phyloP scores from a whole-genome alignment of 768 basidiomycete genomes.

The Udeniomyces megalosporus region DNA sequence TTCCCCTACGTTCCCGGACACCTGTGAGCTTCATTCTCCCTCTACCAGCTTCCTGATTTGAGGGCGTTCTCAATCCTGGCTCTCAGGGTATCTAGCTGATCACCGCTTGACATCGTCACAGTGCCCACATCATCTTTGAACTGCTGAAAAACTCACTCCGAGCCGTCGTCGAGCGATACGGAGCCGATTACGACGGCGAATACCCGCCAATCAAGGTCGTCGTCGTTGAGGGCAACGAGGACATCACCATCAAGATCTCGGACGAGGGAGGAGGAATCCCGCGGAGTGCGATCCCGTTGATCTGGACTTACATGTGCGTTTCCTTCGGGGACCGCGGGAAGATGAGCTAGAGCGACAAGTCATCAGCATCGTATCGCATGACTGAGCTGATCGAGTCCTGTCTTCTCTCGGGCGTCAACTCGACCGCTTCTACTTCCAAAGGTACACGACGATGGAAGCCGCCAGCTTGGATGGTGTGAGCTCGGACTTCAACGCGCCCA shows the following conservation, averaged over 20 bases:
- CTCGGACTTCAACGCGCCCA: conserved; percentile 87
- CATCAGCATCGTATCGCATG: background rate
- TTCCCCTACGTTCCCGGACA: conserved; percentile 96
- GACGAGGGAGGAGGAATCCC: conserved; percentile 96
- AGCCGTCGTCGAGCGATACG: conserved; percentile 78
- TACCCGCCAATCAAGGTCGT: conserved; percentile 86
- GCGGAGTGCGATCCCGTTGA: conserved; percentile 37
- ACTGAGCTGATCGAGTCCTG: background rate
- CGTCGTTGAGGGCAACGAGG: conserved; percentile 48
- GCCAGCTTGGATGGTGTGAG: conserved; percentile 40
- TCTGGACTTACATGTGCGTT: conserved; percentile 89
- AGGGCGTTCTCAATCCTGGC: background rate
- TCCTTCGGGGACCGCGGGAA: no score
- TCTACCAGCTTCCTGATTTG: background rate
- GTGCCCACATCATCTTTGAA: conserved; percentile 79
- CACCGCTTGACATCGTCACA: no score
- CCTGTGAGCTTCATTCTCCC: conserved; percentile 31
- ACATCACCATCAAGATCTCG: conserved; percentile 63
- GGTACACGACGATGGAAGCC: conserved; percentile 24
- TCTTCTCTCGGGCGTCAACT: background rate
- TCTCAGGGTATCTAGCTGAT: no score
- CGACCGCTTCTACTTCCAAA: background rate
- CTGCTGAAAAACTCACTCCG: conserved; percentile 93
- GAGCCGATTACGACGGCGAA: conserved; percentile 58
- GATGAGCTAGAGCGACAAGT: no score